These are phyloP conservation scores for Leishmania gerbilli DNA, from an alignment of 208 protist genomes.

Conservation along the genomic window DNA sequence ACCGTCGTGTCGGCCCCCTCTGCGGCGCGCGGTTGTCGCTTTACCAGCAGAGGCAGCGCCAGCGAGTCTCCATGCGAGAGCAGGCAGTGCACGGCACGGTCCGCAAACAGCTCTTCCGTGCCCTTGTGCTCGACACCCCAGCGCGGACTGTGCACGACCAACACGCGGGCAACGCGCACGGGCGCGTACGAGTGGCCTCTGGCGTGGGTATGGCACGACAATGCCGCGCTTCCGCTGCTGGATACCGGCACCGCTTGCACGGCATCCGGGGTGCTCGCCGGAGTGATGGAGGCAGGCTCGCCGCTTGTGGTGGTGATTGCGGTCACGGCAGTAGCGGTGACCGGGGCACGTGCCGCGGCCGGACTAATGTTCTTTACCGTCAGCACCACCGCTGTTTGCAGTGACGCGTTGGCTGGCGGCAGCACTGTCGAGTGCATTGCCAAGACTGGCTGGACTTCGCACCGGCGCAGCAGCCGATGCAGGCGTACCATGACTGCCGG, in stretches of 20 bases:
- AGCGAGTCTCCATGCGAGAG: slow-evolving; percentile 57
- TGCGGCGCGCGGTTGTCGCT: slow-evolving; percentile 19
- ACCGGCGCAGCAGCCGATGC: slow-evolving; percentile 72
- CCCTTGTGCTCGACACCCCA: slow-evolving; percentile 49
- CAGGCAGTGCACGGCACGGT: slow-evolving; percentile 42
- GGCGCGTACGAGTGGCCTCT: slow-evolving; percentile 21
- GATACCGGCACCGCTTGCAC: slow-evolving; percentile 12
- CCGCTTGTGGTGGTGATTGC: not conserved
- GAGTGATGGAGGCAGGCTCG: not conserved
- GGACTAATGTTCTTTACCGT: slow-evolving; percentile 60
- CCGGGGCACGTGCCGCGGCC: not conserved
- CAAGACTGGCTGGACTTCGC: slow-evolving; percentile 68
- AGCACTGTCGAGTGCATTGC: slow-evolving; percentile 67
- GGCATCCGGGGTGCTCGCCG: not conserved
- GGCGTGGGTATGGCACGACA: not conserved
- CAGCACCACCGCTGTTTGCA: slow-evolving; percentile 49
- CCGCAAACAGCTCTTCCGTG: slow-evolving; percentile 30
- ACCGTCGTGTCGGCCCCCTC: slow-evolving; percentile 17
- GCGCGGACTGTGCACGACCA: slow-evolving; percentile 54
- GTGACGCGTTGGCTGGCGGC: slow-evolving; percentile 49
- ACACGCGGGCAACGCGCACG: slow-evolving; percentile 54
- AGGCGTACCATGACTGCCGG: slow-evolving; percentile 40
- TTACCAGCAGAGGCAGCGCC: slow-evolving; percentile 53
- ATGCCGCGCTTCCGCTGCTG: not conserved
- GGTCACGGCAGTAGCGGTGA: not conserved